Percentiles rank a stretch among this genome's conserved stretches.
Evolutionary conservation across 441 rosid species (phyloP).

Genomic region (Metrosideros polymorpha): DNA sequence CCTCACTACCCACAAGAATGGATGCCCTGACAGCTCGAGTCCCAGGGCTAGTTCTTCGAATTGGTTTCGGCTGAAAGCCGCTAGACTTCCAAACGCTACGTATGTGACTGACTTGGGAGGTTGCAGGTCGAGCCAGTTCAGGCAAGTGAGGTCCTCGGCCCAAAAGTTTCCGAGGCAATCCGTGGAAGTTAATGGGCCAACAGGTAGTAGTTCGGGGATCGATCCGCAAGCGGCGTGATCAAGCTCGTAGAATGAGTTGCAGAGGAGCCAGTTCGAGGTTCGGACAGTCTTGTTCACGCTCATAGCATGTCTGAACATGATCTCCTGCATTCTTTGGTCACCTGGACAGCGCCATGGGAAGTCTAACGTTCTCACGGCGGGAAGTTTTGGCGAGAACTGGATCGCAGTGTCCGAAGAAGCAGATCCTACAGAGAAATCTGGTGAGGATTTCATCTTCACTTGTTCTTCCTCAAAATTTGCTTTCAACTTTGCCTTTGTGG

Average conservation of each 20-base stretch:
- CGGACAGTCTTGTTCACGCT: neutral
- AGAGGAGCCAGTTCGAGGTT: constrained; percentile 2
- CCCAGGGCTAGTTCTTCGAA: neutral
- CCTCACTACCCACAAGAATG: neutral
- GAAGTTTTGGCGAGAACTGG: neutral
- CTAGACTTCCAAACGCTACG: neutral
- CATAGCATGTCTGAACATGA: neutral
- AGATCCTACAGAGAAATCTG: neutral
- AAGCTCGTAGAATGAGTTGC: constrained; percentile 9
- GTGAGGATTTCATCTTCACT: neutral
- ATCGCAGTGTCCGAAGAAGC: neutral
- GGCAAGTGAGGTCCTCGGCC: neutral
- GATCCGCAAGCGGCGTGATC: neutral
- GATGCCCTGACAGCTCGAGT: neutral
- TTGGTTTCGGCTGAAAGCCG: neutral
- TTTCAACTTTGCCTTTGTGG: neutral
- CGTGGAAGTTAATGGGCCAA: constrained; percentile 10
- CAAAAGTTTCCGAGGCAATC: neutral
- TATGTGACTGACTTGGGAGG: neutral
- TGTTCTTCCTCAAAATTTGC: neutral
- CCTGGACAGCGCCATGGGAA: neutral
- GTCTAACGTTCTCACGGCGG: neutral
- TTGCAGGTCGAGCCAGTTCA: neutral
- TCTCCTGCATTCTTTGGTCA: neutral
- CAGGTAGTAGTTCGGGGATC: constrained; percentile 8